A percentile compares a stretch with the other conserved stretches of the same genome.
Evolutionary conservation across 2,329 filamentous ascomycete species (phyloP).

Genomic region (Penicillium sp.): DNA sequence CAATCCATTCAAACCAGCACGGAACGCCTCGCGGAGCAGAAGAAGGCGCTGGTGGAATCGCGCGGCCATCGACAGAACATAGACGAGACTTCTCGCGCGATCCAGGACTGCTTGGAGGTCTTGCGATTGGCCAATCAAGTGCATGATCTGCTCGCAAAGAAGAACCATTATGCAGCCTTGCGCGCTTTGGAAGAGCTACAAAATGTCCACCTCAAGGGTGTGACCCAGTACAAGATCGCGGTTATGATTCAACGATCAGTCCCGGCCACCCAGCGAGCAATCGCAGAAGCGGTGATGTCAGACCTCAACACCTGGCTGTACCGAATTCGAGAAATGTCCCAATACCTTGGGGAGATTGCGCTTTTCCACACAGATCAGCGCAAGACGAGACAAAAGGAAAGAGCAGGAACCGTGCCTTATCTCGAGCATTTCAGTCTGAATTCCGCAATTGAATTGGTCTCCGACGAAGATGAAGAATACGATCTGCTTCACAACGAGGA

Average conservation of each 20-base stretch:
- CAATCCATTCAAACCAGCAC: conserved; percentile 94
- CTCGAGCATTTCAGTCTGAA: conserved; percentile 87
- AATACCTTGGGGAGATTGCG: conserved; percentile 92
- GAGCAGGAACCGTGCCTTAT: conserved; percentile 73
- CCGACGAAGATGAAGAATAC: conserved; percentile 93
- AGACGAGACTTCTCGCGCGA: conserved; percentile 82
- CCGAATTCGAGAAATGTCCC: conserved; percentile 90
- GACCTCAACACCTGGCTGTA: conserved; percentile 97
- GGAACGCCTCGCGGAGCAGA: conserved; percentile 90
- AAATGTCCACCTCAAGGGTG: conserved; percentile 92
- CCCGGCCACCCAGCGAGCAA: conserved; percentile 85
- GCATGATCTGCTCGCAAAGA: conserved; percentile 85
- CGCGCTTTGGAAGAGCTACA: conserved; percentile 94
- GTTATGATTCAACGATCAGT: conserved; percentile 96
- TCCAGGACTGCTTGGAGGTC: conserved; percentile 90
- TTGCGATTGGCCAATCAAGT: conserved; percentile 90
- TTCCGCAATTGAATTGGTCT: conserved; percentile 91
- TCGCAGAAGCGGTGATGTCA: conserved; percentile 94
- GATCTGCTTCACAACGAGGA: conserved; percentile 95
- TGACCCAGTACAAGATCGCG: conserved; percentile 91
- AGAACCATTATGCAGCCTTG: conserved; percentile 92
- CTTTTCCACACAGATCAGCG: conserved; percentile 95
- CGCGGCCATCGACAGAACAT: conserved; percentile 92
- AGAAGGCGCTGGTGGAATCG: conserved; percentile 90
- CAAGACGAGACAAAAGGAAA: conserved; percentile 77